phyloP scores from a whole-genome alignment of 129 eudicot species.

The Centaurea solstitialis region DNA sequence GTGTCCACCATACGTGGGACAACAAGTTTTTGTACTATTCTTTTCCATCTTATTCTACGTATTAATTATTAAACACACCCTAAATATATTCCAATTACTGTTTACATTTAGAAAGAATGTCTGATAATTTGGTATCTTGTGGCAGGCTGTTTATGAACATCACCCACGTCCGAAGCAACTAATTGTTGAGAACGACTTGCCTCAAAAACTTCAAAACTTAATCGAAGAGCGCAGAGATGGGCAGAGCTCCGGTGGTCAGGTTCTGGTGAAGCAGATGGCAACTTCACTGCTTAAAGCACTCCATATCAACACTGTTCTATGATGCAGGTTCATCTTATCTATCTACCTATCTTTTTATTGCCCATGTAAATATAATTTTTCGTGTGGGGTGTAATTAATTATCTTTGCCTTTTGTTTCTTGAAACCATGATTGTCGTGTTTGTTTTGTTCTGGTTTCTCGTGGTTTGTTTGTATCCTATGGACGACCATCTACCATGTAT shows the following conservation, averaged over 20 bases:
- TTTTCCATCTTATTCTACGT: background rate
- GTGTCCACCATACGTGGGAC: too few species aligned
- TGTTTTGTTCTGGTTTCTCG: conserved; percentile 16
- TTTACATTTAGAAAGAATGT: background rate
- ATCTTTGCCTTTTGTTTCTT: conserved; percentile 7
- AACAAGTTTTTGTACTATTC: too few species aligned
- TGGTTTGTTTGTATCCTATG: conserved; percentile 3
- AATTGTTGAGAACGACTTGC: conserved; percentile 91
- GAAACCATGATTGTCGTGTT: background rate
- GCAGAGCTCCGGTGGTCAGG: conserved; percentile 95
- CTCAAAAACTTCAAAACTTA: conserved; percentile 85
- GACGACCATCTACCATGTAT: conserved; percentile 1
- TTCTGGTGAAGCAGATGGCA: conserved; percentile 97
- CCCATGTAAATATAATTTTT: conserved; percentile 37
- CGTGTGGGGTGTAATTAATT: conserved; percentile 45
- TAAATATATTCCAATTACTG: background rate
- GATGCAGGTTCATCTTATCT: conserved; percentile 19
- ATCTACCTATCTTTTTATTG: conserved; percentile 6
- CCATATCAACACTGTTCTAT: conserved; percentile 89
- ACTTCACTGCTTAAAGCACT: conserved; percentile 98
- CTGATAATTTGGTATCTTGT: background rate
- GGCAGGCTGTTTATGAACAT: conserved; percentile 97
- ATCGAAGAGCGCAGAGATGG: conserved; percentile 98
- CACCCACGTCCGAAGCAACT: conserved; percentile 96
- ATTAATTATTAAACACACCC: background rate